Conservation (phyloP, 805 yeast species). For the Sungouiozyma intestinalis region DNA sequence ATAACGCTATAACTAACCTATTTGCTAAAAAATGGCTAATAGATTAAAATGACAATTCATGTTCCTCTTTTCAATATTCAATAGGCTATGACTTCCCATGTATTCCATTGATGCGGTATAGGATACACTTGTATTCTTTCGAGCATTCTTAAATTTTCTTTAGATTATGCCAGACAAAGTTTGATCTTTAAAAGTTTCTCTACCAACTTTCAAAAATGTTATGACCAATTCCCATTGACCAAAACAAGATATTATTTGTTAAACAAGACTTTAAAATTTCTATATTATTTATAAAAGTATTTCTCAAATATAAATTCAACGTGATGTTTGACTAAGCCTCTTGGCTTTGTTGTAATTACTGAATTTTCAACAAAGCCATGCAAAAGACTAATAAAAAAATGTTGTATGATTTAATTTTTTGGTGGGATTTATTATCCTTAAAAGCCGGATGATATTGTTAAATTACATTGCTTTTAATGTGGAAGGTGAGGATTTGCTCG, state of each 20-base stretch:
- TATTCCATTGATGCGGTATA: neutral
- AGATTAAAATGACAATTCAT: neutral
- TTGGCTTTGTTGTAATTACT: neutral
- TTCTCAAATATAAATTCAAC: neutral
- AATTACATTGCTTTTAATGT: no score
- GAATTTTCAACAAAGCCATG: no score
- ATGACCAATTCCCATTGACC: neutral
- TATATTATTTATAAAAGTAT: neutral
- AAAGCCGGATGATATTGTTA: no score
- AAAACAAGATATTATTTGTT: neutral
- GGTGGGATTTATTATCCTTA: no score
- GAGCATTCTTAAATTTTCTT: no score
- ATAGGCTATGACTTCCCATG: neutral
- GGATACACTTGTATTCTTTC: neutral
- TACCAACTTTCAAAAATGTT: no score
- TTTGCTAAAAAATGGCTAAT: constrained; percentile 34
- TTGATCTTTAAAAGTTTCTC: no score
- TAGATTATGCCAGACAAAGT: no score
- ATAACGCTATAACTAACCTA: constrained; percentile 66
- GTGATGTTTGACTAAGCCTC: neutral
- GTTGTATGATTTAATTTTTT: no score
- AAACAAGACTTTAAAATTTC: neutral
- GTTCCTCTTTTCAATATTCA: neutral
- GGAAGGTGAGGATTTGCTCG: neutral
- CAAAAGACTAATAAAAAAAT: no score